Evolutionary conservation across 495 filamentous ascomycete genomes (phyloP).

Genomic region (Entonaema liquescens): DNA sequence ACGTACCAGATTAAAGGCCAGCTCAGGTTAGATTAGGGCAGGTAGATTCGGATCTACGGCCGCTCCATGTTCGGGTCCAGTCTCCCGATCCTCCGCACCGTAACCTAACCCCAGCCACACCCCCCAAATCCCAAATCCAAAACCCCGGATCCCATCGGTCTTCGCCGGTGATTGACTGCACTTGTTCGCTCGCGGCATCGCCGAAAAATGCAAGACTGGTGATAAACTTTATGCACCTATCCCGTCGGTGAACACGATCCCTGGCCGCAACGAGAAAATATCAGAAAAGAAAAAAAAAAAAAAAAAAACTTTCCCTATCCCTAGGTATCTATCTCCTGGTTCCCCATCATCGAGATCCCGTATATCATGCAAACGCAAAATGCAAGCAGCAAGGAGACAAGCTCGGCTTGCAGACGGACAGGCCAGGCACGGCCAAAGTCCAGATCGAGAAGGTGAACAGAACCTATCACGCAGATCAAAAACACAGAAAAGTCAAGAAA

Average conservation of each 20-base stretch:
- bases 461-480: slow-evolving; percentile 1
- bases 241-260: background rate
- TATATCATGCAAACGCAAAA: background rate
- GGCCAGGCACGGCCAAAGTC: background rate
- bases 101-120: background rate
- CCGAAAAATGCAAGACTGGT: too few relatives aligned
- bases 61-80: background rate
- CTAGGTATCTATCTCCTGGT: background rate
- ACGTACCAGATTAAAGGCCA: too few relatives aligned
- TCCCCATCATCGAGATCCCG: background rate
- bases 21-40: too few relatives aligned
- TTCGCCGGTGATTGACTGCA: background rate
- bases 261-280: background rate
- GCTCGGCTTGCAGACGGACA: background rate
- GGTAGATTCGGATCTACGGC: background rate
- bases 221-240: background rate
- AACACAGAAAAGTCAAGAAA: background rate
- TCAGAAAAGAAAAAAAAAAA: too few relatives aligned
- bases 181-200: background rate
- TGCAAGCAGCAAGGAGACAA: background rate
- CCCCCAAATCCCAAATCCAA: background rate
- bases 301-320: background rate
- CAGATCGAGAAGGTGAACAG: background rate
- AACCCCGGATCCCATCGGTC: background rate
- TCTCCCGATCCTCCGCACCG: background rate